These are phyloP conservation scores for Limnanthes douglasii DNA, from an alignment of 345 rosid species.

Conservation along the genomic window DNA sequence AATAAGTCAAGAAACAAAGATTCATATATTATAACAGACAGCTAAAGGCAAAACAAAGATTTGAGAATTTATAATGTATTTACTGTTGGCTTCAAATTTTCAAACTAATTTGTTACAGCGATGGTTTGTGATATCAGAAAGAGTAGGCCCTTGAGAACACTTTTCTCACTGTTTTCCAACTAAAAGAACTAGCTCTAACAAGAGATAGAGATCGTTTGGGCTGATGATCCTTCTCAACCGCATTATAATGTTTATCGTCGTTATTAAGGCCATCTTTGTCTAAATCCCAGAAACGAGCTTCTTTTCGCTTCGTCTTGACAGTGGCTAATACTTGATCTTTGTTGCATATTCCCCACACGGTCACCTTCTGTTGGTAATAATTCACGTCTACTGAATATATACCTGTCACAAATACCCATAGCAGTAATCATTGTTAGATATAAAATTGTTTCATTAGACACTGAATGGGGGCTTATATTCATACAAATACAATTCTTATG, in stretches of 20 bases:
- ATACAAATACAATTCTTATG: no score
- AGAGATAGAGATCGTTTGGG: slow-evolving; percentile 19
- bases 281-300: slow-evolving; percentile 56
- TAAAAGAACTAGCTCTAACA: slow-evolving; percentile 36
- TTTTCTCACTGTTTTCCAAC: slow-evolving; percentile 44
- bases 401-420: slow-evolving; percentile 36
- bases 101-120: no score
- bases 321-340: slow-evolving; percentile 45
- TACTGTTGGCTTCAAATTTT: no score
- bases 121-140: no score
- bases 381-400: slow-evolving; percentile 68
- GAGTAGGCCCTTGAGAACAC: slow-evolving; percentile 54
- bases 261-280: slow-evolving; percentile 21
- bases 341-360: slow-evolving; percentile 90
- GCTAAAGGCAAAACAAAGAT: no score
- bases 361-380: slow-evolving; percentile 54
- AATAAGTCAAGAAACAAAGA: no score
- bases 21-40: no score
- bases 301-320: slow-evolving; percentile 60
- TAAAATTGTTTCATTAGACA: no score
- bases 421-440: no score
- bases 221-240: slow-evolving; percentile 3
- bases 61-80: no score
- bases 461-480: no score
- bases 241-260: slow-evolving; percentile 5